Conservation (phyloP, 2,329 filamentous ascomycete species). For the Colletotrichum tofieldiae region DNA sequence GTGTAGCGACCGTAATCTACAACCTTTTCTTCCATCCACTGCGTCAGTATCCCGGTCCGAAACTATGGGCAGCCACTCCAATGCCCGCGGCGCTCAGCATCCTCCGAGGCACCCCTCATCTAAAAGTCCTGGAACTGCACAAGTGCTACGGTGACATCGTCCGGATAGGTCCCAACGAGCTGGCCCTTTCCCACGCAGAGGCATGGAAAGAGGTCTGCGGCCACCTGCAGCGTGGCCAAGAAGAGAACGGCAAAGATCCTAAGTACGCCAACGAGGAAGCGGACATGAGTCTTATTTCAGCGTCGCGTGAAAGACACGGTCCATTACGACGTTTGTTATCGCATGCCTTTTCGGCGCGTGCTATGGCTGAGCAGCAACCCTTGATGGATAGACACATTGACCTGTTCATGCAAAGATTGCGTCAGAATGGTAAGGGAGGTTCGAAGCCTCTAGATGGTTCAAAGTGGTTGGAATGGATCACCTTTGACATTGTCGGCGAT, state of each 20-base stretch:
- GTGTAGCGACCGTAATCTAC: conserved; percentile 43
- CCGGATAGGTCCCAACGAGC: conserved; percentile 56
- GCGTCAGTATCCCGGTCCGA: conserved; percentile 50
- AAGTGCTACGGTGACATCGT: conserved; percentile 53
- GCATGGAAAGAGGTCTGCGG: conserved; percentile 60
- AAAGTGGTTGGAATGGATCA: conserved; percentile 44
- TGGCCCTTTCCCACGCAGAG: conserved; percentile 54
- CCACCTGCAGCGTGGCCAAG: conserved; percentile 25
- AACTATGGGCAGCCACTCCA: conserved; percentile 11
- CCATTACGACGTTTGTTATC: conserved; percentile 45
- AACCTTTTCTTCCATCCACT: conserved; percentile 55
- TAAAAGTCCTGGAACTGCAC: conserved; percentile 37
- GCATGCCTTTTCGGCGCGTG: conserved; percentile 49
- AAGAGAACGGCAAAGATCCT: conserved; percentile 26
- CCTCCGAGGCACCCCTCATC: conserved; percentile 4
- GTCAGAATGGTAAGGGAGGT: conserved; percentile 12
- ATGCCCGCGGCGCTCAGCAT: conserved; percentile 19
- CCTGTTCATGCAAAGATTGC: conserved; percentile 51
- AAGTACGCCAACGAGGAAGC: conserved; percentile 1
- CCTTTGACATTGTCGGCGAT: conserved; percentile 51
- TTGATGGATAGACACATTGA: conserved; percentile 49
- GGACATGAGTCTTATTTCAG: conserved; percentile 8
- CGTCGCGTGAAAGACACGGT: conserved; percentile 41
- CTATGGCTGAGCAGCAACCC: conserved; percentile 51
- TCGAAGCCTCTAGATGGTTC: conserved; percentile 9